Base-by-base conservation (phyloP, 2,329 filamentous ascomycete genomes). In the Aspergillus quadrilineatus region DNA sequence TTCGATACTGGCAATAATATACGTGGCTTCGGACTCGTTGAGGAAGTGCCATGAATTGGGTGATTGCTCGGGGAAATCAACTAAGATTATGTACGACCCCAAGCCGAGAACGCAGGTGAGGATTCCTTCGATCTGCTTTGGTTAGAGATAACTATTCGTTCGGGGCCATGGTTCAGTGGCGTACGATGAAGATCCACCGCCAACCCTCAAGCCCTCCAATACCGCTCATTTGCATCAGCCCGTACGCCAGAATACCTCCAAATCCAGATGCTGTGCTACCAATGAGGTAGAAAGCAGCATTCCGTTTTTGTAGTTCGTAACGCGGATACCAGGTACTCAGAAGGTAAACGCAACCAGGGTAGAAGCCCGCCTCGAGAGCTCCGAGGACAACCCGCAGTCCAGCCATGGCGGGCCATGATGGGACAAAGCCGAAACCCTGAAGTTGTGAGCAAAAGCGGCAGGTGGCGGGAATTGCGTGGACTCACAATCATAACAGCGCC, bases 301-400 rank as follows among this genome's bases (percentile, higher is more conserved):
- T 53, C 36, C 60, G 15, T 9, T 50, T 50, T 28, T 50, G 48
- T 17, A 50, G 34, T 22, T 50, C 47, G 14, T 50, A 50, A 10
- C 47, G 47, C 2, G 48, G 3, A 85, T 63, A 48, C 87, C 88
- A 14, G 89, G 50, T 42, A 4, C 46, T 51, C 7, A 59, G 34
- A 6, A 61, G 51, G 26, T 59, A 58, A 5, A 55, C 29, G 8
- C 41, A 36, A 3, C 55, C 57, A 1, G 58, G 55, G 9, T 53
- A 60, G 3, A 56, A 48, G 3, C 56, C 56, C 10, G 56, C 56
- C 42, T 60, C 59, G 3, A 56, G 36, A 1, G 43, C 34, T 4
- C 58, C 58, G 3, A 60, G 77, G 1, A 89, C 53, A 0, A 85
- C 73, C 44, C 87, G 76, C 39, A 87, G 71, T 0, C 75, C 84